Conservation (phyloP, 2,329 filamentous ascomycete genomes). For the Ophiocordyceps camponoti-rufipedis region DNA sequence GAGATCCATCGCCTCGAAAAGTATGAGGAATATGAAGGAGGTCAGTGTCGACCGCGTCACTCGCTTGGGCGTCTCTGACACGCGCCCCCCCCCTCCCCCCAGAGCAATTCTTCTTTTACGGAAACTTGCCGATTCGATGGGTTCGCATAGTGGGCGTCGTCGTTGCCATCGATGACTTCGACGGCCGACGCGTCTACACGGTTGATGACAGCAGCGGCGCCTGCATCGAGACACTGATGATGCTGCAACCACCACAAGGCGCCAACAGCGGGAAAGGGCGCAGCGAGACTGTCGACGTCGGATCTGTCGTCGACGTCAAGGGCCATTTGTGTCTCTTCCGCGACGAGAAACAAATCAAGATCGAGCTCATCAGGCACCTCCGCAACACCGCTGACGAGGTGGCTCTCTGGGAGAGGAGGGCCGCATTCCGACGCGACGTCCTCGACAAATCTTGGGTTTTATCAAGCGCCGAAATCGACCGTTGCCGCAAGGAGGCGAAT, state of each 20-base stretch:
- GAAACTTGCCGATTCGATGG: conserved; percentile 63
- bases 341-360: conserved; percentile 29
- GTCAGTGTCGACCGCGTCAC: conserved; percentile 14
- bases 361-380: conserved; percentile 30
- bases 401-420: conserved; percentile 36
- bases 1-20: conserved; percentile 30
- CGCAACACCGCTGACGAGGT: conserved; percentile 37
- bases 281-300: conserved; percentile 25
- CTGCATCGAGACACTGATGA: conserved; percentile 28
- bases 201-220: conserved; percentile 48
- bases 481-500: conserved; percentile 29
- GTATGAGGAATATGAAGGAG: conserved; percentile 29
- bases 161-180: conserved; percentile 38
- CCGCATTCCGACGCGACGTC: conserved; percentile 28
- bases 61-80: neutral
- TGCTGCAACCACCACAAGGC: neutral
- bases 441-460: conserved; percentile 38
- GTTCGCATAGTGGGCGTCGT: conserved; percentile 53
- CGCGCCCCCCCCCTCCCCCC: conserved; percentile 7
- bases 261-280: neutral
- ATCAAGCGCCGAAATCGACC: conserved; percentile 25
- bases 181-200: conserved; percentile 29
- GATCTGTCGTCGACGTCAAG: conserved; percentile 37
- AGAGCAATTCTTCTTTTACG: conserved; percentile 44
- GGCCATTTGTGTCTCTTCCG: conserved; percentile 30